These are phyloP conservation scores for Solidago caesia DNA, from an alignment of 129 eudicot species.

Conservation along the genomic window DNA sequence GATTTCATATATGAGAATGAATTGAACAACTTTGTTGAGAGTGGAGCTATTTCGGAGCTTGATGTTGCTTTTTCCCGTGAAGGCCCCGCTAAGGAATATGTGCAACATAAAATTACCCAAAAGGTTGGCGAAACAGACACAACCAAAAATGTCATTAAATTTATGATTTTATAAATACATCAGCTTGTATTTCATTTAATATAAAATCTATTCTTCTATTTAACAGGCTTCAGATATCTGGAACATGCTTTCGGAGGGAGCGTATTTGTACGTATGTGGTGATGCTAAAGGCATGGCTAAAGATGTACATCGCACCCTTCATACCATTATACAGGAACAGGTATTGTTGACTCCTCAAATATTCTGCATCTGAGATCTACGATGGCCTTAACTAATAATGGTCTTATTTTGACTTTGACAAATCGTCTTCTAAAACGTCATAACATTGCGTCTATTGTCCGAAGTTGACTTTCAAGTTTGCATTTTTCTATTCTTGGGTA, in stretches of 20 bases:
- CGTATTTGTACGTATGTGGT: constrained; percentile 87
- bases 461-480: too few species aligned
- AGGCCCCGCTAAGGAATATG: constrained; percentile 87
- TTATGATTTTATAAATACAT: background rate
- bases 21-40: constrained; percentile 62
- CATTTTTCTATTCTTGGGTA: too few species aligned
- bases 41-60: constrained; percentile 84
- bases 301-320: constrained; percentile 95
- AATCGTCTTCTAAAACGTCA: background rate
- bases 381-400: background rate
- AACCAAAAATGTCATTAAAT: background rate
- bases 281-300: constrained; percentile 99
- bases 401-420: too few species aligned
- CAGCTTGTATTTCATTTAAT: background rate
- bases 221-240: constrained; percentile 80
- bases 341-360: constrained; percentile 30
- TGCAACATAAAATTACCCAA: constrained; percentile 84
- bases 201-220: constrained; percentile 3
- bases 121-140: constrained; percentile 39
- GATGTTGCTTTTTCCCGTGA: constrained; percentile 92
- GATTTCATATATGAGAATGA: constrained; percentile 85
- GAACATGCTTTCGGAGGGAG: constrained; percentile 88
- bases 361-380: background rate
- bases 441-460: background rate
- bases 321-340: constrained; percentile 92